A percentile compares a stretch with the other conserved stretches of the same genome.
phyloP scores from a whole-genome alignment of 31 red algal genomes.

The Asparagopsis taxiformis region DNA sequence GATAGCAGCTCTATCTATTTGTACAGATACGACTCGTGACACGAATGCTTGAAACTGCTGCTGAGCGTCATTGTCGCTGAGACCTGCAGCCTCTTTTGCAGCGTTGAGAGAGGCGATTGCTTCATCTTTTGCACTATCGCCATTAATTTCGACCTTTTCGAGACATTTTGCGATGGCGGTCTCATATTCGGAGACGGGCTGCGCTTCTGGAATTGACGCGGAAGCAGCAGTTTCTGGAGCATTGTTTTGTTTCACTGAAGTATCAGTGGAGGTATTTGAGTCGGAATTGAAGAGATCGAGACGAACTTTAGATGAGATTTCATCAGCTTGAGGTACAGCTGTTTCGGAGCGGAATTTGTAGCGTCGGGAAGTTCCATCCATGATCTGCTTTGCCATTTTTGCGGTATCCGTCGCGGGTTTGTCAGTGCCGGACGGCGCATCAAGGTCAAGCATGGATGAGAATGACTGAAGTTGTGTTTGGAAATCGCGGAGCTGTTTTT shows the following conservation, averaged over 20 bases:
- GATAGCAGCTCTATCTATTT: slow-evolving; percentile 49
- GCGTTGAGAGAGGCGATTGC: slow-evolving; percentile 3
- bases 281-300: slow-evolving; percentile 58
- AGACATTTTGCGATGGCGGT: slow-evolving; percentile 20
- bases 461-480: slow-evolving; percentile 56
- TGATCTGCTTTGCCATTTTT: slow-evolving; percentile 23
- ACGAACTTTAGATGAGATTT: slow-evolving; percentile 51
- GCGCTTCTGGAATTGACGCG: slow-evolving; percentile 6
- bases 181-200: slow-evolving; percentile 21
- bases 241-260: neutral
- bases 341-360: slow-evolving; percentile 20
- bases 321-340: slow-evolving; percentile 4
- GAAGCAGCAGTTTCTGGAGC: neutral
- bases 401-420: slow-evolving; percentile 11
- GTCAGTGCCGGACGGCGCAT: neutral
- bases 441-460: slow-evolving; percentile 45
- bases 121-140: neutral
- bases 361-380: slow-evolving; percentile 1
- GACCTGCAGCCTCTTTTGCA: slow-evolving; percentile 19
- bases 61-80: slow-evolving; percentile 21
- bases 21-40: slow-evolving; percentile 40
- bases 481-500: slow-evolving; percentile 62
- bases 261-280: neutral
- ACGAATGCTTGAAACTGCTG: slow-evolving; percentile 24
- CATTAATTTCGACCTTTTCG: slow-evolving; percentile 6